Evolutionary conservation across 495 filamentous ascomycete species (phyloP), one percentile per base, ranked within the genome.

Genomic region (Rusavskia elegans): DNA sequence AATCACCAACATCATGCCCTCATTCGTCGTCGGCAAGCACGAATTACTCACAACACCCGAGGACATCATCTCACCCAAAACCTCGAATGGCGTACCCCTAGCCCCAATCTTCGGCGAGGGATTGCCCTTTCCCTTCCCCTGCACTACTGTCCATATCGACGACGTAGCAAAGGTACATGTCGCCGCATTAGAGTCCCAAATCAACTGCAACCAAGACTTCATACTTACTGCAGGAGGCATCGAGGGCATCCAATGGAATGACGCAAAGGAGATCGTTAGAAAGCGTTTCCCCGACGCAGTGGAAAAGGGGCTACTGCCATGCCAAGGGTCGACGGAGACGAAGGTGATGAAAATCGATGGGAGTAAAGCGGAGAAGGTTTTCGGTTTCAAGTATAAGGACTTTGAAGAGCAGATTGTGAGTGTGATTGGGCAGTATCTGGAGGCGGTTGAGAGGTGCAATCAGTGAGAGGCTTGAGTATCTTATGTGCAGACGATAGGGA

Each of bases 401-500:
- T 75, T 71, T 57, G 66, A 71, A 57, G 69, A 77, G 54, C 73
- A 71, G 52, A 65, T 77, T 16, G 64, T 63, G 41, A 66, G 61
- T 51, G 58, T 64, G 11, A 63, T 66, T 17, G 19, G 41, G 10
- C 19, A 45, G 8, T 45, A 20, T 25, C 41, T 45, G 0, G 41
- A 45, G 41, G 19, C 23, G 41, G 41, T 20, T 19, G 23, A 45
- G 32, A 35, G 7, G 32, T 7, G 9, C 32, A 35, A 35, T 10
- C 32, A 4, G 32, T 35, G 7, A 35, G 1, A 13, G 25, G 25
- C 25, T 1, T 27, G 25, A 27, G 25, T 6, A 27, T 27, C 4
- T 0, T 27, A 6, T 27, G 7, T 27, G 25, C 25, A 3, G 25
- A 5, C 7, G 7, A 27, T 5, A 27, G 25, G 25, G 5, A 5